Percentiles rank a stretch among this genome's conserved stretches.
Evolutionary conservation across 768 basidiomycete genomes (phyloP).

Genomic region (Termitomyces sp.): DNA sequence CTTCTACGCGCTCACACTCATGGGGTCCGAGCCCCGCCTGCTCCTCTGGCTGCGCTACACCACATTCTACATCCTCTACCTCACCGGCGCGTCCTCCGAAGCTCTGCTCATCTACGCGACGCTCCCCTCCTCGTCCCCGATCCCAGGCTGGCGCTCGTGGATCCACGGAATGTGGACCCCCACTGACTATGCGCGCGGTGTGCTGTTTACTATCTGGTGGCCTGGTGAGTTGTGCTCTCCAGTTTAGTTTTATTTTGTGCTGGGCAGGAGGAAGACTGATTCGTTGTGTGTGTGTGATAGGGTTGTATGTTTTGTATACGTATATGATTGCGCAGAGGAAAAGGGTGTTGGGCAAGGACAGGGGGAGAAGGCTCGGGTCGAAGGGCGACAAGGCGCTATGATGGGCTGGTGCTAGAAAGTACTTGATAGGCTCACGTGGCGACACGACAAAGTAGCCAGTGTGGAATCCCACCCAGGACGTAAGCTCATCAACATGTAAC

Average conservation of each 20-base stretch:
- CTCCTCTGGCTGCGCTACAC: slow-evolving; percentile 84
- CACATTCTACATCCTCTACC: slow-evolving; percentile 92
- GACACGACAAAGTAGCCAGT: no score
- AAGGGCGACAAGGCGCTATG: slow-evolving; percentile 8
- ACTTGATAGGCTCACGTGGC: no score
- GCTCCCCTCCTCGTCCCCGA: slow-evolving; percentile 49
- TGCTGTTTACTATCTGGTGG: slow-evolving; percentile 82
- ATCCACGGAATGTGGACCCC: slow-evolving; percentile 46
- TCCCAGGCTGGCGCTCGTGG: slow-evolving; percentile 41
- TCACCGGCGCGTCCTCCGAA: slow-evolving; percentile 88
- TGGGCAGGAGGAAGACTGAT: not conserved
- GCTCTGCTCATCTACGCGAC: slow-evolving; percentile 80
- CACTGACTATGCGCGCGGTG: slow-evolving; percentile 55
- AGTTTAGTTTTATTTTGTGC: not conserved
- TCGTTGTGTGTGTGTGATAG: slow-evolving; percentile 22
- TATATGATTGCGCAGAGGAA: slow-evolving; percentile 54
- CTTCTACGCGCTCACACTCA: slow-evolving; percentile 74
- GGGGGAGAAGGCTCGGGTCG: not conserved
- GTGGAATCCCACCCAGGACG: no score
- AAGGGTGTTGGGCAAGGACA: slow-evolving; percentile 34
- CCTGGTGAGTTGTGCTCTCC: slow-evolving; percentile 51
- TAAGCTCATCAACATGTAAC: no score
- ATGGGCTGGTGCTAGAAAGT: no score
- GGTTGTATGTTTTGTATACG: slow-evolving; percentile 49
- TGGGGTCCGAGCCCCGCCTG: slow-evolving; percentile 47